Evolutionary conservation across 2,329 filamentous ascomycete genomes (phyloP), one percentile per base, ranked within the genome.

Genomic region (Aspergillus sp.): DNA sequence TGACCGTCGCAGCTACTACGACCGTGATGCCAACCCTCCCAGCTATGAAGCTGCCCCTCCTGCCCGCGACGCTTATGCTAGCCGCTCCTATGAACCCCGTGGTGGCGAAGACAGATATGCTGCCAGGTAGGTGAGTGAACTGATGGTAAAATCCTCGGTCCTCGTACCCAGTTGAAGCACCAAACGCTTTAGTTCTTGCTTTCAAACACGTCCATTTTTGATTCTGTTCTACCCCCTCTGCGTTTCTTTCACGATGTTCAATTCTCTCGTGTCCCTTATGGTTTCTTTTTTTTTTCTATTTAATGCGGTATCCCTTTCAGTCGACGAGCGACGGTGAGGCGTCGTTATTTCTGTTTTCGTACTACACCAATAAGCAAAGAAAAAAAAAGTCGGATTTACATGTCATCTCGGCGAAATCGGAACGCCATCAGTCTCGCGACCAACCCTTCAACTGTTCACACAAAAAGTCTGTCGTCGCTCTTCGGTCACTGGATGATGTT

Each of bases 21-120:
- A 76, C 52, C 74, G 74, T 56, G 74, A 78, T 55, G 72, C 73
- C 52, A 72, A 75, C 55, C 64, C 68, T 65, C 68, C 70, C 51
- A 66, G 66, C 56, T 72, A 72, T 48, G 52, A 51, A 36, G 67
- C 67, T 32, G 61, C 69, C 30, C 56, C 61, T 51, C 63, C 66
- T 48, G 56, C 65, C 27, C 67, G 67, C 51, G 66, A 64, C 27
- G 52, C 60, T 27, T 66, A 66, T 33, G 53, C 48, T 37, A 50
- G 56, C 44, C 64, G 67, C 44, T 64, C 67, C 48, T 69, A 68
- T 42, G 65, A 69, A 44, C 59, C 61, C 43, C 61, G 62, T 53
- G 19, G 19, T 19, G 56, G 52, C 36, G 64, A 70, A 48, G 67
- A 69, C 48, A 61, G 68, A 47, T 68, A 69, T 52, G 60, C 53